Conservation (phyloP, 352 stramenopile genomes). For the Phytophthora fragariae region DNA sequence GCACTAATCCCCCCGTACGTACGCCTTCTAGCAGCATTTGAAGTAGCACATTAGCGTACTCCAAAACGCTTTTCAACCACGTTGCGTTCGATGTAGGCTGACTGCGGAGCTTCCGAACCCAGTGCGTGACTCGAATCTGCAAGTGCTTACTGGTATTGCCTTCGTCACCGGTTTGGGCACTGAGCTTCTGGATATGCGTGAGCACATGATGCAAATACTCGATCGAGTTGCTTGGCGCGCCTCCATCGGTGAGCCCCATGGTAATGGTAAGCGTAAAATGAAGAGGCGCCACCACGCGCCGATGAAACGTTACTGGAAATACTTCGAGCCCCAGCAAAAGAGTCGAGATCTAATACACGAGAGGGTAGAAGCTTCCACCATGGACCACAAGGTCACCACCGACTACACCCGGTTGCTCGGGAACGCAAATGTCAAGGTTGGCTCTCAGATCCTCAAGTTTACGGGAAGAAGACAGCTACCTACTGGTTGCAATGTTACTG, state of each 20-base stretch:
- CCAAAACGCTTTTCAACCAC: slow-evolving; percentile 68
- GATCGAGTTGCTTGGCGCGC: slow-evolving; percentile 22
- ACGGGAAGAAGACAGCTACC: background rate
- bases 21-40: slow-evolving; percentile 67
- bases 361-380: slow-evolving; percentile 21
- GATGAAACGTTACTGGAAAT: slow-evolving; percentile 31
- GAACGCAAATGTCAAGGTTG: slow-evolving; percentile 83
- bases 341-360: background rate
- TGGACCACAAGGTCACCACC: slow-evolving; percentile 89
- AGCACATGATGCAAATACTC: slow-evolving; percentile 49
- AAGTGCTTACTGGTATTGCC: slow-evolving; percentile 51
- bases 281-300: slow-evolving; percentile 4
- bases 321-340: background rate
- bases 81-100: slow-evolving; percentile 60
- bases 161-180: slow-evolving; percentile 10
- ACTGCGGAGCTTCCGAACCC: slow-evolving; percentile 61
- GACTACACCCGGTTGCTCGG: slow-evolving; percentile 84
- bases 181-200: slow-evolving; percentile 52
- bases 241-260: slow-evolving; percentile 13
- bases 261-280: slow-evolving; percentile 5
- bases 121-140: slow-evolving; percentile 68
- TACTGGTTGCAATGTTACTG: background rate
- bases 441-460: background rate
- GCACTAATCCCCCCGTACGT: slow-evolving; percentile 11
- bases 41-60: slow-evolving; percentile 54